A percentile compares a stretch with the other conserved stretches of the same genome.
phyloP scores from a whole-genome alignment of 495 filamentous ascomycete genomes.

The Letharia columbiana region DNA sequence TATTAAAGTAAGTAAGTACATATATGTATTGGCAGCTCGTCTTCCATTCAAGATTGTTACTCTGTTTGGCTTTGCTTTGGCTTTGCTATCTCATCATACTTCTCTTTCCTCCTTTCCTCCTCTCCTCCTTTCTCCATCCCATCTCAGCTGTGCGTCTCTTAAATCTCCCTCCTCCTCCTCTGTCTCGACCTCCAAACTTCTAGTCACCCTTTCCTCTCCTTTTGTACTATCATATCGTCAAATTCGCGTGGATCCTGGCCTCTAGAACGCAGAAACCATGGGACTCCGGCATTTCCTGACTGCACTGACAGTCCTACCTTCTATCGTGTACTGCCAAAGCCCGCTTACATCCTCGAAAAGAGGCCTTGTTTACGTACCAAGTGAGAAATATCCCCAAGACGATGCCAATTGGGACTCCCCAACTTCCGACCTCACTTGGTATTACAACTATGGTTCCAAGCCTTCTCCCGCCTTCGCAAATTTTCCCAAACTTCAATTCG shows the following conservation, averaged over 20 bases:
- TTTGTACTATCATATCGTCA: background rate
- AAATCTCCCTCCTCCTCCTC: background rate
- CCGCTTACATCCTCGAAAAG: constrained; percentile 44
- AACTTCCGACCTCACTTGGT: constrained; percentile 60
- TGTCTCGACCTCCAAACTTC: background rate
- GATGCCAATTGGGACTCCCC: constrained; percentile 49
- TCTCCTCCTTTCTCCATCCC: background rate
- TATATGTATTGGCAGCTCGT: background rate
- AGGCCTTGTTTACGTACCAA: constrained; percentile 8
- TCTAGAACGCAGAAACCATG: background rate
- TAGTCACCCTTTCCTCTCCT: background rate
- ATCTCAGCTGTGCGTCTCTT: too few species aligned
- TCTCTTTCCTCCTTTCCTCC: background rate
- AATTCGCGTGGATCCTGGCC: background rate
- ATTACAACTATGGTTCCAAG: constrained; percentile 61
- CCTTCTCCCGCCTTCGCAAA: constrained; percentile 44
- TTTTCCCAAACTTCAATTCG: constrained; percentile 50
- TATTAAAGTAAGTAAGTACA: too few species aligned
- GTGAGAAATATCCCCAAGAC: constrained; percentile 37
- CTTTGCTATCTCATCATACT: background rate
- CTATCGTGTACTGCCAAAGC: constrained; percentile 8
- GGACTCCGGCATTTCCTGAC: background rate
- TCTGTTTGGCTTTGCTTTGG: background rate
- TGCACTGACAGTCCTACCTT: background rate
- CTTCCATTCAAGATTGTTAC: background rate